Evolutionary conservation across 2,329 filamentous ascomycete genomes (phyloP), one percentile per base, ranked within the genome.

Genomic region (Tetracladium maxilliforme): DNA sequence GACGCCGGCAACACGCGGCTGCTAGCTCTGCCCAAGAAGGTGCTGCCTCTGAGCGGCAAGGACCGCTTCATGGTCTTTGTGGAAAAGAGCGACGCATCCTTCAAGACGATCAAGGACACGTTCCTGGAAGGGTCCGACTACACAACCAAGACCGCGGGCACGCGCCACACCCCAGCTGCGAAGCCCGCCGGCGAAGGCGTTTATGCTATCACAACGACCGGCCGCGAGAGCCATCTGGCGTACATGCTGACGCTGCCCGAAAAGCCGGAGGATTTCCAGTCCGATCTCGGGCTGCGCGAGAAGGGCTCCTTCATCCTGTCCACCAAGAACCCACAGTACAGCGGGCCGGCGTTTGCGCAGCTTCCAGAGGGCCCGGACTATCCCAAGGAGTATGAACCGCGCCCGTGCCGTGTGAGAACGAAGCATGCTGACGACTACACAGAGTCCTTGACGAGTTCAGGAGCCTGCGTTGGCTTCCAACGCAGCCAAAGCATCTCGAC

Each of bases 31-130:
- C 84, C 84, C 0, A 93, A 93, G 52, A 93, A 93, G 47, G 67
- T 70, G 3, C 67, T 90, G 7, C 84, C 84, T 0, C 64, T 64
- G 26, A 75, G 65, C 12, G 65, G 66, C 10, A 54, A 53, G 8
- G 81, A 92, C 36, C 58, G 70, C 8, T 86, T 82, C 52, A 76
- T 90, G 61, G 69, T 68, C 2, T 92, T 92, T 45, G 79, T 92
- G 2, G 80, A 92, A 43, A 86, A 86, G 48, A 56, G 69, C 0
- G 63, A 68, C 6, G 56, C 61, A 1, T 69, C 66, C 0, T 71
- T 84, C 39, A 56, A 71, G 14, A 62, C 76, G 6, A 56, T 93
- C n/a, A 77, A 75, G 40, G 70, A 79, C 4, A 64, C 65, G 6
- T 83, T 92, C 46, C 59, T 90, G 33, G 47, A 61, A 2, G 64